Percentiles rank a stretch among this genome's conserved stretches.
These are phyloP conservation scores for Calycina herbarum DNA, from an alignment of 2,329 filamentous ascomycete genomes.

Conservation along the genomic window DNA sequence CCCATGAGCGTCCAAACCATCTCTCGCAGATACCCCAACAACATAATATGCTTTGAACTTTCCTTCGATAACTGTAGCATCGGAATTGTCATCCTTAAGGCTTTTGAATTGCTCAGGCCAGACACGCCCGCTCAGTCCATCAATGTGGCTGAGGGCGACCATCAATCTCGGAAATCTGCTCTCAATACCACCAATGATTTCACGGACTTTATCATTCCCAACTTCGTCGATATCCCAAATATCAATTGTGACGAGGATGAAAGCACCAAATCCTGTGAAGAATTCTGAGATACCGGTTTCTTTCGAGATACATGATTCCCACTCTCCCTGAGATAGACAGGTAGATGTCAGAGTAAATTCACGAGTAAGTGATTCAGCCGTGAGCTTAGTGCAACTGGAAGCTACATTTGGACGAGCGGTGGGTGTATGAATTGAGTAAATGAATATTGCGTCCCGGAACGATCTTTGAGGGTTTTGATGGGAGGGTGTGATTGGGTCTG, in stretches of 20 bases:
- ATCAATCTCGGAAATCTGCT: not conserved
- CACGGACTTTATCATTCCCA: not conserved
- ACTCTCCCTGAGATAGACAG: not conserved
- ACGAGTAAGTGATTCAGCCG: constrained; percentile 14
- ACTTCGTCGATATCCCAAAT: not conserved
- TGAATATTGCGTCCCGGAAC: constrained; percentile 59
- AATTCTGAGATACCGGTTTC: not conserved
- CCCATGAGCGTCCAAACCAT: not conserved
- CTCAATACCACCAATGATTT: not conserved
- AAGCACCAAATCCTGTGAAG: not conserved
- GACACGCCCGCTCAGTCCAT: not conserved
- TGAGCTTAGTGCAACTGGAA: constrained; percentile 44
- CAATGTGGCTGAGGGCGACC: not conserved
- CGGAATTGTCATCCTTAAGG: not conserved
- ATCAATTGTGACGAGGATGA: not conserved
- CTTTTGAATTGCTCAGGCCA: not conserved
- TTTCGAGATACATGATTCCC: not conserved
- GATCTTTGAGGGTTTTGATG: not conserved
- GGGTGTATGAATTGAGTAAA: constrained; percentile 63
- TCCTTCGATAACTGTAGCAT: not conserved
- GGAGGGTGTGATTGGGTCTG: not conserved
- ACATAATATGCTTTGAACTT: constrained; percentile 3
- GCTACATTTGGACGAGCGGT: constrained; percentile 52
- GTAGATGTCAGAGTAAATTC: constrained; percentile 10
- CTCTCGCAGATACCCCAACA: not conserved